These are phyloP conservation scores for Lodderomyces pseudojiufengensis DNA, from an alignment of 1,139 yeast genomes.

Conservation along the genomic window DNA sequence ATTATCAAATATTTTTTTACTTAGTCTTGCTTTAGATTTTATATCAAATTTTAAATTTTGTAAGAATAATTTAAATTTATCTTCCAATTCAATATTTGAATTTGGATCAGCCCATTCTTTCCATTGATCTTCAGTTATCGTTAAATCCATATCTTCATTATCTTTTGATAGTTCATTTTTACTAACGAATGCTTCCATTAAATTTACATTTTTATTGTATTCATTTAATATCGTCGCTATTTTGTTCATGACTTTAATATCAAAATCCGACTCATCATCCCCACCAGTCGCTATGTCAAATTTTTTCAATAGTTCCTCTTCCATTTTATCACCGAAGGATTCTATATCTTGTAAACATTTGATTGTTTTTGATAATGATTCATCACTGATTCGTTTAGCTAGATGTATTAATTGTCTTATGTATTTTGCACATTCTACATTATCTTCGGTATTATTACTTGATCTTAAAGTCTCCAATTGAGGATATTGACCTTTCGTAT, in stretches of 20 bases:
- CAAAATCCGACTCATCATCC: slow-evolving; percentile 36
- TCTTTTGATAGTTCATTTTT: slow-evolving; percentile 59
- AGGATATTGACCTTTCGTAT: slow-evolving; percentile 56
- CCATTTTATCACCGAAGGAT: slow-evolving; percentile 74
- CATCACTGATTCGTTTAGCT: slow-evolving; percentile 57
- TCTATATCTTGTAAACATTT: slow-evolving; percentile 56
- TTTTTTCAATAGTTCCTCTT: slow-evolving; percentile 54
- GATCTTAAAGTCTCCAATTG: slow-evolving; percentile 53
- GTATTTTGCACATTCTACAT: slow-evolving; percentile 64
- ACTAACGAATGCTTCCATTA: slow-evolving; percentile 77
- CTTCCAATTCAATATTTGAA: slow-evolving; percentile 22
- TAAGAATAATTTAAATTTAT: slow-evolving; percentile 30
- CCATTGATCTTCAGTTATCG: slow-evolving; percentile 11
- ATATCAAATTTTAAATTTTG: slow-evolving; percentile 42
- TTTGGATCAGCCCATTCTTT: slow-evolving; percentile 1
- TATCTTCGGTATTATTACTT: slow-evolving; percentile 44
- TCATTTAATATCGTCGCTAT: slow-evolving; percentile 75
- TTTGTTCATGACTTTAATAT: slow-evolving; percentile 58
- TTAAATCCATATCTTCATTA: slow-evolving; percentile 32
- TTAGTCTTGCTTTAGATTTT: slow-evolving; percentile 68
- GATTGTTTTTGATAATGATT: slow-evolving; percentile 47
- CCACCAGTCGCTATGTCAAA: slow-evolving; percentile 57
- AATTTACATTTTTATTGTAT: slow-evolving; percentile 82
- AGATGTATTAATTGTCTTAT: slow-evolving; percentile 62
- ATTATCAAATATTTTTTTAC: slow-evolving; percentile 67